These are phyloP conservation scores for Carallia pectinifolia DNA, from an alignment of 345 rosid species.

Conservation along the genomic window DNA sequence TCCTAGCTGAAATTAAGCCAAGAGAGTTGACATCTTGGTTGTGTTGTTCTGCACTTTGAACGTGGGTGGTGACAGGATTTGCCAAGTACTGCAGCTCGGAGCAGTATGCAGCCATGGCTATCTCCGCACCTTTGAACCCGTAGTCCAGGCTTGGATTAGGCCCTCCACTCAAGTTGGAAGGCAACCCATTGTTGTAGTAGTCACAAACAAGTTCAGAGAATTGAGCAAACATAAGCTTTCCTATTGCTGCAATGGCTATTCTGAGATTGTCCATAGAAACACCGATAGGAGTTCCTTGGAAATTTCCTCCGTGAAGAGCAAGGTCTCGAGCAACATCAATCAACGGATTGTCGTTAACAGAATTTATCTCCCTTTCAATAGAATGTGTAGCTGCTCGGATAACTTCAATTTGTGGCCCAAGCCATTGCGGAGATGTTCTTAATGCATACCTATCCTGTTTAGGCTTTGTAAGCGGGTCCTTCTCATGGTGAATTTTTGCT, in stretches of 20 bases:
- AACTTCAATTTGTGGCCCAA: slow-evolving; percentile 53
- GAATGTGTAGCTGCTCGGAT: slow-evolving; percentile 47
- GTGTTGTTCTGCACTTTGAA: slow-evolving; percentile 55
- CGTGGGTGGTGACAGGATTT: slow-evolving; percentile 50
- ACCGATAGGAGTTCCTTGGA: slow-evolving; percentile 58
- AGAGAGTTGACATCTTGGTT: slow-evolving; percentile 56
- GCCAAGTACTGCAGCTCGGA: slow-evolving; percentile 56
- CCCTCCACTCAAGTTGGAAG: slow-evolving; percentile 50
- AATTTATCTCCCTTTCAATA: slow-evolving; percentile 49
- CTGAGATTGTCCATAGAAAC: slow-evolving; percentile 58
- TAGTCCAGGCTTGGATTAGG: slow-evolving; percentile 53
- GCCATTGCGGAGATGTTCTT: slow-evolving; percentile 58
- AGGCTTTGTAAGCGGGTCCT: slow-evolving; percentile 47
- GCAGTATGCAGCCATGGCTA: slow-evolving; percentile 52
- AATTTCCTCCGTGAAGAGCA: slow-evolving; percentile 56
- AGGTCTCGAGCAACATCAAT: slow-evolving; percentile 41
- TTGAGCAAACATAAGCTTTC: slow-evolving; percentile 55
- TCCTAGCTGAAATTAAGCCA: slow-evolving; percentile 46
- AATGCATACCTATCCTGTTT: slow-evolving; percentile 50
- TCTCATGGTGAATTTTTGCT: slow-evolving; percentile 37
- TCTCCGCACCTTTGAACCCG: slow-evolving; percentile 54
- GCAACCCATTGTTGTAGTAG: slow-evolving; percentile 52
- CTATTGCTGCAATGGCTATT: slow-evolving; percentile 48
- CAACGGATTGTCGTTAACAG: slow-evolving; percentile 50
- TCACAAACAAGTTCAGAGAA: slow-evolving; percentile 53